Conservation (phyloP, 1,284 basidiomycete genomes). For the Trametes sp. region DNA sequence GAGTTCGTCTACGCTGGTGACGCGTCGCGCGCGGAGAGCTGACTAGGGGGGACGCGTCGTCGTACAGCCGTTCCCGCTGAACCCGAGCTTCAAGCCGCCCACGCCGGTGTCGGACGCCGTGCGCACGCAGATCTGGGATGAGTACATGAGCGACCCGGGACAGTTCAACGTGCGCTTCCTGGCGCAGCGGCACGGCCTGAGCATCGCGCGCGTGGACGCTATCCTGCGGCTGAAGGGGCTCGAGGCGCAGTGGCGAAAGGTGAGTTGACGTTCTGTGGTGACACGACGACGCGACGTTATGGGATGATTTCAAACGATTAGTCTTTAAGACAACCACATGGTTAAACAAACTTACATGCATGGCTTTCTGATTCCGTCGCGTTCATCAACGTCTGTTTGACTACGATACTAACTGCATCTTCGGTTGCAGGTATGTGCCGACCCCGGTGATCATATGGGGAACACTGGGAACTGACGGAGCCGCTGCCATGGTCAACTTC, state of each 20-base stretch:
- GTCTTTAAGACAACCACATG: constrained; percentile 83
- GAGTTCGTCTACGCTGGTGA: constrained; percentile 44
- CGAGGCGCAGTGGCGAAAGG: constrained; percentile 74
- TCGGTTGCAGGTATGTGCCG: constrained; percentile 33
- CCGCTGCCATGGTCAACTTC: constrained; percentile 14
- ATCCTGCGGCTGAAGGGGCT: constrained; percentile 82
- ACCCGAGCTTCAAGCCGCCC: constrained; percentile 81
- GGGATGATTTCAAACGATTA: constrained; percentile 83
- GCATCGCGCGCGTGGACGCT: constrained; percentile 80
- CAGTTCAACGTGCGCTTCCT: constrained; percentile 66
- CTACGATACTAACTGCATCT: constrained; percentile 30
- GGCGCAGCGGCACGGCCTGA: constrained; percentile 65
- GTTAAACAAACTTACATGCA: constrained; percentile 60
- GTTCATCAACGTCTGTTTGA: constrained; percentile 31
- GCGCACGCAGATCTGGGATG: constrained; percentile 60
- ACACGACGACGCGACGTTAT: constrained; percentile 26
- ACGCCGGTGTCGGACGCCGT: constrained; percentile 72
- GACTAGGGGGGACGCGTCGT: background rate
- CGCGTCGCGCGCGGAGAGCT: constrained; percentile 23
- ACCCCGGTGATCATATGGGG: too few relatives aligned
- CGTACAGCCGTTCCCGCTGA: constrained; percentile 80
- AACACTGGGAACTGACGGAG: constrained; percentile 10
- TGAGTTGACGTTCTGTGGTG: constrained; percentile 47
- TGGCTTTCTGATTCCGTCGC: constrained; percentile 52
- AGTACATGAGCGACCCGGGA: constrained; percentile 64